Evolutionary conservation across 176 grass and related monocot genomes (phyloP), one percentile per base, ranked within the genome.

Genomic region (Ananas comosus): DNA sequence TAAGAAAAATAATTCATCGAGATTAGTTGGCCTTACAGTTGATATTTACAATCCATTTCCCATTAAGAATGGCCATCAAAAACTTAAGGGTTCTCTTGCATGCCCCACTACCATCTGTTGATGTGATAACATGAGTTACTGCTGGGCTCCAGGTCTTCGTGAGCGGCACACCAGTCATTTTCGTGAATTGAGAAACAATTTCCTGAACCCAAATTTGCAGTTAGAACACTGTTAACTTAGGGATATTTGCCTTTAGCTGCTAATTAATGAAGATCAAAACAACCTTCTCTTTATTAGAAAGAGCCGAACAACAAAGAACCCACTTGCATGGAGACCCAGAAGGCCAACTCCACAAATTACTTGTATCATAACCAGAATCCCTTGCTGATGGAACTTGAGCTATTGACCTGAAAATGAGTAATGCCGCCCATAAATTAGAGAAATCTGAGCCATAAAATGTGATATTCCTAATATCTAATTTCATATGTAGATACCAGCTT

Each of bases 11-110:
- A 42, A 42, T 56, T 56, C 4, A 68, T 53, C 47, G 16, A 49
- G 18, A 67, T 64, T 8, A 54, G 54, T 72, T 61, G 51, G 17
- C 29, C 91, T 87, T 92, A 96, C 93, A 96, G 63, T 96, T 71
- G 0, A 96, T 53, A 53, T 79, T 83, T 69, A 96, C 23, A 12
- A 96, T 83, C 93, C 88, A 96, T 89, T 79, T 96, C 79, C 93
- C 93, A 50, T 72, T 75, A 68, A 96, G 70, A 70, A 96, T 87
- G 69, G 83, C 88, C 88, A 92, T 96, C 73, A 96, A 80, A 78
- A 85, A 87, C 76, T 96, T 96, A 8, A 96, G 68, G 23, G 93
- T 96, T 71, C 88, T 88, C 69, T 85, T 96, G 78, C 84, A 90
- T 66, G 93, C 86, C 79, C 88, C 93, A 67, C 66, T 84, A 14